Percentiles rank a stretch among this genome's conserved stretches.
Conservation (phyloP, 73 alveolate species). For the Durusdinium trenchii region DNA sequence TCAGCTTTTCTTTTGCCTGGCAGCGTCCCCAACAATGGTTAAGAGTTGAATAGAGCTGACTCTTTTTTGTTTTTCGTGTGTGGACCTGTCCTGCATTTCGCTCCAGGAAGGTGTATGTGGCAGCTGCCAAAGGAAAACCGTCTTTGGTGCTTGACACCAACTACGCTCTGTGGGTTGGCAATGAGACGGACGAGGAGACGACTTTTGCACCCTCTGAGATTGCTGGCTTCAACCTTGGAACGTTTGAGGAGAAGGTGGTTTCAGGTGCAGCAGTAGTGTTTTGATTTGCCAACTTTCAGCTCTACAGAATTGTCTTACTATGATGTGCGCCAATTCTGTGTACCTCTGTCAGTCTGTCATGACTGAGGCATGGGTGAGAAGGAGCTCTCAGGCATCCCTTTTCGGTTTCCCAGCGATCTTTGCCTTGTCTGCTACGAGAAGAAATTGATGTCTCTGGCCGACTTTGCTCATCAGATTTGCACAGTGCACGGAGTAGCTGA, state of each 20-base stretch:
- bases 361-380: background rate
- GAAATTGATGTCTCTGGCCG: background rate
- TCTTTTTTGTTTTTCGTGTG: too few species aligned
- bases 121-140: background rate
- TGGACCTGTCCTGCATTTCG: background rate
- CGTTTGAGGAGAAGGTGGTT: background rate
- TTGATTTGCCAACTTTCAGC: too few species aligned
- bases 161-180: background rate
- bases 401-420: background rate
- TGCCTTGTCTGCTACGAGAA: background rate
- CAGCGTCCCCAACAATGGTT: too few species aligned
- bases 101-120: conserved; percentile 16
- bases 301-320: too few species aligned
- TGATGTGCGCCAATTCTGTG: background rate
- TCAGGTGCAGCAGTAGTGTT: background rate
- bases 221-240: conserved; percentile 7
- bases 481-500: background rate
- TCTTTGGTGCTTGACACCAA: background rate
- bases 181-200: background rate
- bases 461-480: background rate
- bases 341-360: background rate
- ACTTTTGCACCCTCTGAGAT: background rate
- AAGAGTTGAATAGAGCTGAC: background rate
- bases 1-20: too few species aligned
- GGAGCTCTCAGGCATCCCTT: background rate